Conservation (phyloP, 169 alveolate species). For the Amoebophrya sp. region DNA sequence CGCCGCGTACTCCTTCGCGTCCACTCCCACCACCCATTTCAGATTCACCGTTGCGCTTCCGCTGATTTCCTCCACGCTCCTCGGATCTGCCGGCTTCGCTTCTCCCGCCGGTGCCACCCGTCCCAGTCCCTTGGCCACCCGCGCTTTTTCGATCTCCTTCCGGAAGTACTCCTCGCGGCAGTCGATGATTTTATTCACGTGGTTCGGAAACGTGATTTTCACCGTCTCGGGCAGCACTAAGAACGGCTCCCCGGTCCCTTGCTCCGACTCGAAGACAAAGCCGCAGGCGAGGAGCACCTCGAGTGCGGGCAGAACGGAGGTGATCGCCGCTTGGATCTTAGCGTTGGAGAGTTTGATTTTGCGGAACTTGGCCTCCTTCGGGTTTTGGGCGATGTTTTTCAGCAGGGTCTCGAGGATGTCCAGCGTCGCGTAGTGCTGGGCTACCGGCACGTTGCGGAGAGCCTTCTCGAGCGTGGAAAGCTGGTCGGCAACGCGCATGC, state of each 20-base stretch:
- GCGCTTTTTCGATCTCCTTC: background rate
- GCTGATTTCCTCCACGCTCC: background rate
- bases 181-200: background rate
- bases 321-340: background rate
- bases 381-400: background rate
- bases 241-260: background rate
- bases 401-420: background rate
- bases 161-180: background rate
- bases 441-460: background rate
- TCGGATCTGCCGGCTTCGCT: background rate
- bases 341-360: background rate
- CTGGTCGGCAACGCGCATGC: background rate
- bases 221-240: background rate
- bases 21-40: background rate
- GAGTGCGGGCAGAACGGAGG: background rate
- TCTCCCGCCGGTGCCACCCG: background rate
- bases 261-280: background rate
- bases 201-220: background rate
- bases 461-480: background rate
- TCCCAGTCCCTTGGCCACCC: background rate
- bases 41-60: background rate
- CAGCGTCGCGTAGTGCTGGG: background rate
- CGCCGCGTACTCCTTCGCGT: background rate
- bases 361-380: background rate
- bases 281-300: background rate